Evolutionary conservation across 2,329 filamentous ascomycete genomes (phyloP).

Genomic region (Epichloe hybrida): DNA sequence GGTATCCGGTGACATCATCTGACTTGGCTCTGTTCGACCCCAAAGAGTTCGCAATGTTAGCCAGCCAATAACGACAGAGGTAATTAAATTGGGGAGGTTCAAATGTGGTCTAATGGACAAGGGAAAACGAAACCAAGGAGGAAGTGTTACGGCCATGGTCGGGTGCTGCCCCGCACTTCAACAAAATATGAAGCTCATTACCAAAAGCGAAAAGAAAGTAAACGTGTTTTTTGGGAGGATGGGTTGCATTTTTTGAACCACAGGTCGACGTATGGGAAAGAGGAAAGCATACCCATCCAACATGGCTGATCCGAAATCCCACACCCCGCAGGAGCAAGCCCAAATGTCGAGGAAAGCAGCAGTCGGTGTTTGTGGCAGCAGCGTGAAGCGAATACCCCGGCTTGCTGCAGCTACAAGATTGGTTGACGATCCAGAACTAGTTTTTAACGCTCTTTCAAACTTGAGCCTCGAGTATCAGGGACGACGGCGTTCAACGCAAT

Average conservation of each 20-base stretch:
- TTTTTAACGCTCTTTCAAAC: background rate
- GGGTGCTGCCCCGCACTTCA: slow-evolving; percentile 5
- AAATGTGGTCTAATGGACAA: slow-evolving; percentile 4
- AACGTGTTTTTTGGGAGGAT: background rate
- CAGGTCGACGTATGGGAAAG: slow-evolving; percentile 4
- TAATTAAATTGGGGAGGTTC: slow-evolving; percentile 7
- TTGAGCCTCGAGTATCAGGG: background rate
- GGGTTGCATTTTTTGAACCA: background rate
- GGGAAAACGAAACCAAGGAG: slow-evolving; percentile 2
- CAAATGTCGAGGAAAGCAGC: slow-evolving; percentile 5
- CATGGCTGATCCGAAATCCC: slow-evolving; percentile 5
- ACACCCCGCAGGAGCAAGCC: slow-evolving; percentile 12
- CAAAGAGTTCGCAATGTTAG: slow-evolving; percentile 14
- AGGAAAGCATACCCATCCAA: slow-evolving; percentile 28
- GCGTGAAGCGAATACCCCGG: background rate
- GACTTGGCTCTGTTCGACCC: slow-evolving; percentile 26
- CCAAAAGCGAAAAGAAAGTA: background rate
- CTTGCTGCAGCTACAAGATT: background rate
- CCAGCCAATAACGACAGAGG: slow-evolving; percentile 11
- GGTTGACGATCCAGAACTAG: background rate
- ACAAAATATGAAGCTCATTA: background rate
- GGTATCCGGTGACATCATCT: slow-evolving; percentile 57
- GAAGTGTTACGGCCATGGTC: slow-evolving; percentile 1
- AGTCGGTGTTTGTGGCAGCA: slow-evolving; percentile 3
- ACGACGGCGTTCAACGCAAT: background rate